Percentiles rank a stretch among this genome's conserved stretches.
phyloP scores from a whole-genome alignment of 768 basidiomycete species.

The Tephrocybe sp. region DNA sequence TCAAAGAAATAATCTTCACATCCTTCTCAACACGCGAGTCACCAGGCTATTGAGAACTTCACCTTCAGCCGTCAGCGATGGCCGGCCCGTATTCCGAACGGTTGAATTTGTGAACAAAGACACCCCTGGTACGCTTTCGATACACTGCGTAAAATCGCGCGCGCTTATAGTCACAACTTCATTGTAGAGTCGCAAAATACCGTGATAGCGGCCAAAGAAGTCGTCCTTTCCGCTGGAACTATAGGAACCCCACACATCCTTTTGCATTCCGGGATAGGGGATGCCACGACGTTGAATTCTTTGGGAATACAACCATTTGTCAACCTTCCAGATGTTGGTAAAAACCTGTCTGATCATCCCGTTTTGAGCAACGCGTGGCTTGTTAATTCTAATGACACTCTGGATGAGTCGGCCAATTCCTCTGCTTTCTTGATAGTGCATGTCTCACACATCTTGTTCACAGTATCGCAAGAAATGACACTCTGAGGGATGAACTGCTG shows the following conservation, averaged over 20 bases:
- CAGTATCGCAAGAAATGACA: slow-evolving; percentile 5
- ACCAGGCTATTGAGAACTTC: slow-evolving; percentile 18
- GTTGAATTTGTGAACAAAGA: background rate
- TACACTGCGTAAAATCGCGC: background rate
- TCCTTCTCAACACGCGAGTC: slow-evolving; percentile 23
- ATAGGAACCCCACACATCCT: slow-evolving; percentile 32
- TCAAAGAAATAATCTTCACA: slow-evolving; percentile 22
- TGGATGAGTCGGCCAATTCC: slow-evolving; percentile 9
- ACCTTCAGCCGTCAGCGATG: background rate
- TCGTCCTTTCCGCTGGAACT: slow-evolving; percentile 23
- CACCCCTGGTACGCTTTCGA: background rate
- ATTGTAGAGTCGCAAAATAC: background rate
- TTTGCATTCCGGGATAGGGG: slow-evolving; percentile 35
- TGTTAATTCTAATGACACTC: slow-evolving; percentile 25
- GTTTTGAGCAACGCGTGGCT: slow-evolving; percentile 18
- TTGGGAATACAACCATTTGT: slow-evolving; percentile 22
- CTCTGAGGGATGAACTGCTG: slow-evolving; percentile 15
- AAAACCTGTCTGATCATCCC: slow-evolving; percentile 27
- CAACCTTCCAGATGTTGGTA: slow-evolving; percentile 25
- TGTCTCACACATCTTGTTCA: background rate
- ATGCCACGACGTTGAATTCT: slow-evolving; percentile 13
- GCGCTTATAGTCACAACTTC: background rate
- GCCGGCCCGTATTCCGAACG: background rate
- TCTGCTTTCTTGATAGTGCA: background rate
- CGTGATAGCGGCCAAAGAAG: background rate